A percentile compares a stretch with the other conserved stretches of the same genome.
Conservation (phyloP, 2,329 filamentous ascomycete species). For the Fusarium albosuccineum region DNA sequence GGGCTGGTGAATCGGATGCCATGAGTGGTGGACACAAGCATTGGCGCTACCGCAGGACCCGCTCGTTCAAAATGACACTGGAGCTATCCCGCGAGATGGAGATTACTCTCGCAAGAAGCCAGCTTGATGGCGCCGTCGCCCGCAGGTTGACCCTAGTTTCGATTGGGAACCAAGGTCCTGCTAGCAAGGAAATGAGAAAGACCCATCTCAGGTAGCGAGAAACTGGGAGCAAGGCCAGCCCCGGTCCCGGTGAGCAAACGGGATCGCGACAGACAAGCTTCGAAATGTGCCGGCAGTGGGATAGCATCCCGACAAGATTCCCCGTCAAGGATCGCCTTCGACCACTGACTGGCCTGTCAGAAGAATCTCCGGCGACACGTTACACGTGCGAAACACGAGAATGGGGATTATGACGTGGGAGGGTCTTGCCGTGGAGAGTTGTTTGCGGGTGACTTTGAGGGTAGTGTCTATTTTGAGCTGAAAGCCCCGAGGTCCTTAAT, state of each 20-base stretch:
- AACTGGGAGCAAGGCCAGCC: conserved; percentile 16
- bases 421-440: conserved; percentile 15
- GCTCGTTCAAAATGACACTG: conserved; percentile 43
- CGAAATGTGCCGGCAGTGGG: conserved; percentile 10
- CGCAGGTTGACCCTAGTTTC: conserved; percentile 32
- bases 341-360: neutral
- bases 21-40: conserved; percentile 37
- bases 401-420: conserved; percentile 17
- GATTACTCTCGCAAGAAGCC: conserved; percentile 35
- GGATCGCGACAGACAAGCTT: conserved; percentile 19
- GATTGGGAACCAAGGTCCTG: conserved; percentile 13
- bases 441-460: conserved; percentile 12
- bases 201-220: conserved; percentile 30
- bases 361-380: conserved; percentile 22
- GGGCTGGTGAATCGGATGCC: conserved; percentile 29
- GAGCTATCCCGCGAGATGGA: conserved; percentile 36
- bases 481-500: neutral
- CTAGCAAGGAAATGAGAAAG: conserved; percentile 35
- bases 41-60: conserved; percentile 39
- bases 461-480: conserved; percentile 3
- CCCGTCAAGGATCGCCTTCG: neutral
- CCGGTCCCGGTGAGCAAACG: conserved; percentile 9
- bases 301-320: conserved; percentile 11
- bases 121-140: conserved; percentile 28
- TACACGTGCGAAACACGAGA: conserved; percentile 39